Evolutionary conservation across 495 filamentous ascomycete genomes (phyloP), one percentile per base, ranked within the genome.

Genomic region (Ramalina intermedia): DNA sequence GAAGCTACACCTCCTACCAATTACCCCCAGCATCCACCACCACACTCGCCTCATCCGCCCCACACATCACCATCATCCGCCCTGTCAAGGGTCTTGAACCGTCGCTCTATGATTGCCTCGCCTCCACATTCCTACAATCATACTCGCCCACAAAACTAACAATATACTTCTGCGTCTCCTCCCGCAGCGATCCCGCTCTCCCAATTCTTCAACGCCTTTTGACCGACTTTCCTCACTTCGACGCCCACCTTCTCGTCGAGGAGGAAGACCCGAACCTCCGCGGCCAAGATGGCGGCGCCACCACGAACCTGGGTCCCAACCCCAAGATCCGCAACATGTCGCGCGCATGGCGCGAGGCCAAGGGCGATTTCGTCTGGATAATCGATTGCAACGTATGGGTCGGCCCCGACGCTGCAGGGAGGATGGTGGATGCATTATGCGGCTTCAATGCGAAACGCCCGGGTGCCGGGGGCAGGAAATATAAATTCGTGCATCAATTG

Each of bases 271-370:
- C 85, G 0, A 64, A 80, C 26, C 70, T 91, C 6, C 72, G 75
- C 48, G 75, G 71, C 8, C 55, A 65, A 36, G 61, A 65, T 9
- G 71, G 68, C 26, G 71, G 67, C 26, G 66, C 74, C 45, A 53
- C 64, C 37, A 68, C 79, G 51, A 73, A 76, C 45, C 69, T 98
- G 43, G 93, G 93, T 0, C 93, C 93, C 4, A 99, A 99, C 63
- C 93, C 93, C 11, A 99, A 99, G 67, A 94, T 99, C 57, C 75
- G 93, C 20, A 99, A 96, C 58, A 84, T 96, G 77, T 96, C 89
- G 56, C 78, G 87, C 17, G 90, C 82, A 5, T 99, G 95, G 58
- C 69, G 93, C n/a, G 93, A 96, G 61, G 87, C 89, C 0, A 85
- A 84, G 51, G 85, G 86, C 0, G 88, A 96, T 59, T 76, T 96